Conservation (phyloP, 306 rosid genomes). For the Herpetospermum pedunculosum region DNA sequence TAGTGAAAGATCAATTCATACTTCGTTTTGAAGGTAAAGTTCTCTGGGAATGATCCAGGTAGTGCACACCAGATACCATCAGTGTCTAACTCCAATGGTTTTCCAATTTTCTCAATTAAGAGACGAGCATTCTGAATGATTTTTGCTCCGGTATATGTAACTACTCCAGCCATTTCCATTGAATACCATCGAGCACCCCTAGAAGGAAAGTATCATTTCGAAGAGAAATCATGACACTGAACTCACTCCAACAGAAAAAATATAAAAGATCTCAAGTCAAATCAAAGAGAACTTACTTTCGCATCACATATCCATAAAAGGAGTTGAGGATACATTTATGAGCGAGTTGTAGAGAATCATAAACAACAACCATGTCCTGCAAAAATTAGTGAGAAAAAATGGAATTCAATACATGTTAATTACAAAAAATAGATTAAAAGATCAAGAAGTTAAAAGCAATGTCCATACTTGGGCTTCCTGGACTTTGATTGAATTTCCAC, state of each 20-base stretch:
- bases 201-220: constrained; percentile 17
- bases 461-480: constrained; percentile 91
- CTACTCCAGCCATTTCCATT: constrained; percentile 99
- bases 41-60: constrained; percentile 97
- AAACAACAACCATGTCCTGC: constrained; percentile 97
- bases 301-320: constrained; percentile 14
- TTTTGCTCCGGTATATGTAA: constrained; percentile 99
- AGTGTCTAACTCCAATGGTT: constrained; percentile 91
- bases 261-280: constrained; percentile 19
- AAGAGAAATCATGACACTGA: background rate
- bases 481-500: constrained; percentile 73
- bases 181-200: constrained; percentile 99
- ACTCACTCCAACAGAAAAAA: background rate
- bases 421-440: constrained; percentile 7
- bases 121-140: constrained; percentile 94
- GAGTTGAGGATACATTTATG: constrained; percentile 19
- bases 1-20: constrained; percentile 9
- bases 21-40: constrained; percentile 84
- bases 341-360: constrained; percentile 40
- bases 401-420: background rate
- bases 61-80: constrained; percentile 99
- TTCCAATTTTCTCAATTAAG: constrained; percentile 92
- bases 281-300: constrained; percentile 40
- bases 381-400: constrained; percentile 56
- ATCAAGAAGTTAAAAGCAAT: constrained; percentile 19